Base-by-base conservation (phyloP, 2,329 filamentous ascomycete species). In the Sporothrix schenckii region DNA sequence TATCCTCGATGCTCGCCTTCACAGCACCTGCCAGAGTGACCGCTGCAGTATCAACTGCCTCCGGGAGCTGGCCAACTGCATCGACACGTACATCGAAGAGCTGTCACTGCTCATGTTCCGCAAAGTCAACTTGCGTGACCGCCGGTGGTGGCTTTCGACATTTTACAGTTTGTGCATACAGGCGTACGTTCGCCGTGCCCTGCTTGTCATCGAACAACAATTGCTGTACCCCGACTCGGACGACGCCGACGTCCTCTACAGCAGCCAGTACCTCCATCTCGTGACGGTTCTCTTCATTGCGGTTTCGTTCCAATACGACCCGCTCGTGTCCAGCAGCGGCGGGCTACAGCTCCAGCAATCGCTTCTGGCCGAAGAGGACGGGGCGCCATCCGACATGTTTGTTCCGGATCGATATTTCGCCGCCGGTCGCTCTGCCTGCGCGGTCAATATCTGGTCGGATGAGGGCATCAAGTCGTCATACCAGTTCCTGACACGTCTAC, bases 141-240 rank as follows among this genome's bases (percentile, higher is more conserved):
- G 76, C 24, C 74, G 76, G 16, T 78, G 77, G 77, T 78, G 77
- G 77, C 68, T 78, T 10, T 77, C 77, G 50, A 77, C 76, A 0
- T 78, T 77, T 66, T 78, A 77, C 71, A 77, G 76, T 61, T 72
- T 78, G 4, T 77, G 74, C 70, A 77, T 78, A 72, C 77, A 78
- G 70, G 76, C 76, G 50, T 77, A 77, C 47, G 76, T 78, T 14
- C 74, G 77, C 14, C 76, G 77, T 16, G 76, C 75, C 16, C 58
- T 78, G 16, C 75, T 77, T 1, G 71, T 72, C 34, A 74, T 78
- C 14, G 77, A 78, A 53, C 77, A 77, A 65, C 74, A 76, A 60
- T 72, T 76, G 19, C 74, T 76, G 1, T 77, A 77, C 34, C 74
- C 69, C 0, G 71, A 72, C 9, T 56, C 54, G 27, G 77, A 77